Evolutionary conservation across 176 grass and related monocot species (phyloP), one percentile per base, ranked within the genome.

Genomic region (Melocanna baccifera): DNA sequence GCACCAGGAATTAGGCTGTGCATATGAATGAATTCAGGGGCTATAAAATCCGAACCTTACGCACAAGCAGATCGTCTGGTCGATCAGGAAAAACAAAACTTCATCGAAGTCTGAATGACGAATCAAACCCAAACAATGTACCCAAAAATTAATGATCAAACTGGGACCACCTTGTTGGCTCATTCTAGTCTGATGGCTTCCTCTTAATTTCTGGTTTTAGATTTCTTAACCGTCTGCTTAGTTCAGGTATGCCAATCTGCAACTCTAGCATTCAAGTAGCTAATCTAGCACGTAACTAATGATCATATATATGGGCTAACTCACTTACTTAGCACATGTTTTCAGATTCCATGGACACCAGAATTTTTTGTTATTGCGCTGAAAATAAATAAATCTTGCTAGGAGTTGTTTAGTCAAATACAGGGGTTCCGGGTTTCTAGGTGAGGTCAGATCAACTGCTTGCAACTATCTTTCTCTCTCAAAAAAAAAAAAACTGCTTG

Each of bases 391-490:
- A 1, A 43, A 57, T 29, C 62, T 22, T n/a, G 67, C n/a, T 28
- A 28, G 10, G 4, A 50, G 25, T 5, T 18, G 18, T 18, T 1
- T 51, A 6, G 29, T 47, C 22, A 43, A 10, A 5, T 30, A 8
- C 67, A 22, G 56, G 32, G 32, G 32, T 34, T 34, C 32, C 32
- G 6, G 19, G 70, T 56, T 76, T 59, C 85, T 66, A 86, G 50
- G 63, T 28, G 42, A 72, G 63, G 52, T 85, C 12, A 20, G 65
- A 25, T 62, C 65, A 71, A 71, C 53, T 50, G 84, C 75, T 61
- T 71, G 20, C 66, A 62, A 39, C 52, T 26, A 78, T 34, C 32
- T 30, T 30, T 34, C 32, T 34, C 32, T 34, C 32, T 34, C 3
- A 34, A 34, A 34, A n/a, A 34, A 34, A 34, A 34, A 34, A n/a